phyloP scores from a whole-genome alignment of 2,329 filamentous ascomycete species.

The Aspergillus carbonarius region DNA sequence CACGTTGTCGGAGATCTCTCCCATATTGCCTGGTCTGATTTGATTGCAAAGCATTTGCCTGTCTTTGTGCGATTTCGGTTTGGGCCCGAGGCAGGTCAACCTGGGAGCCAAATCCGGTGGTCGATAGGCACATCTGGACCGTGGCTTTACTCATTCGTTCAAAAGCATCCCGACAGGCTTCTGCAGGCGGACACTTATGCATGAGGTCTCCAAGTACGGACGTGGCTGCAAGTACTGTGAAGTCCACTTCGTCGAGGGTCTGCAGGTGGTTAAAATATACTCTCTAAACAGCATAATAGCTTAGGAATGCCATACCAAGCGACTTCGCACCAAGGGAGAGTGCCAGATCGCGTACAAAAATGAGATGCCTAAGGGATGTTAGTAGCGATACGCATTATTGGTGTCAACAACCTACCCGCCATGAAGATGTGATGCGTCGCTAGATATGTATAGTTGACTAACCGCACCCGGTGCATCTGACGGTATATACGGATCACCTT shows the following conservation, averaged over 20 bases:
- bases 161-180: slow-evolving; percentile 92
- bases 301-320: slow-evolving; percentile 61
- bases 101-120: slow-evolving; percentile 70
- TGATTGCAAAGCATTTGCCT: slow-evolving; percentile 13
- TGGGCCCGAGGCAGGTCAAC: slow-evolving; percentile 30
- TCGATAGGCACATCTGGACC: slow-evolving; percentile 89
- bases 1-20: slow-evolving; percentile 23
- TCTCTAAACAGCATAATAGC: neutral
- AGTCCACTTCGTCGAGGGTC: slow-evolving; percentile 95
- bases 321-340: slow-evolving; percentile 80
- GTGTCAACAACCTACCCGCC: slow-evolving; percentile 62
- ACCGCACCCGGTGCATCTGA: slow-evolving; percentile 78
- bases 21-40: slow-evolving; percentile 13
- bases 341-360: slow-evolving; percentile 98
- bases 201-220: slow-evolving; percentile 90
- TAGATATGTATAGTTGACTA: slow-evolving; percentile 95
- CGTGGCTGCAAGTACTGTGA: slow-evolving; percentile 88
- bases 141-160: slow-evolving; percentile 94
- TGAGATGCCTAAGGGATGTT: slow-evolving; percentile 62
- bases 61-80: slow-evolving; percentile 15
- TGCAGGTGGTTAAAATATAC: slow-evolving; percentile 24
- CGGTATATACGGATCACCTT: slow-evolving; percentile 88
- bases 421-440: slow-evolving; percentile 97
- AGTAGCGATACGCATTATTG: neutral
- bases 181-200: slow-evolving; percentile 90